phyloP scores from a whole-genome alignment of 2,329 filamentous ascomycete genomes.

The Hypoxylon sp. region DNA sequence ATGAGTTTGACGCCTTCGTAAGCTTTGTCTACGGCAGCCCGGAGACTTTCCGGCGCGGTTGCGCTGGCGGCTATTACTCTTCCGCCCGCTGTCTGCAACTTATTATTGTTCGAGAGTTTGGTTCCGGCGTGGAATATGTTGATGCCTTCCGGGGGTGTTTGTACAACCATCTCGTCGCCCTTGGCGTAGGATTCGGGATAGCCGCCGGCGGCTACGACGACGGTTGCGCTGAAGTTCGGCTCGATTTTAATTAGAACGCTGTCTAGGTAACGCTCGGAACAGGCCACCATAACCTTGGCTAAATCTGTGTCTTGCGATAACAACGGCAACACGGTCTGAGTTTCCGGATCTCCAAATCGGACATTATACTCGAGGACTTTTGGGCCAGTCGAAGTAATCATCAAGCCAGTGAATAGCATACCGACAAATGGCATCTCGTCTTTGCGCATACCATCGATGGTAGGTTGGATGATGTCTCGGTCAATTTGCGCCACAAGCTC shows the following conservation, averaged over 20 bases:
- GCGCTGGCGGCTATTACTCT: slow-evolving; percentile 94
- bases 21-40: slow-evolving; percentile 85
- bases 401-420: slow-evolving; percentile 83
- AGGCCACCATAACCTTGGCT: slow-evolving; percentile 87
- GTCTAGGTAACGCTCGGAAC: slow-evolving; percentile 77
- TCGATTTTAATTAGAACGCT: slow-evolving; percentile 74
- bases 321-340: slow-evolving; percentile 81
- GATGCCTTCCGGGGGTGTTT: slow-evolving; percentile 57
- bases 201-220: slow-evolving; percentile 91
- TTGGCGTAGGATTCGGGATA: slow-evolving; percentile 90
- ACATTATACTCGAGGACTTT: slow-evolving; percentile 84
- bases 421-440: slow-evolving; percentile 80
- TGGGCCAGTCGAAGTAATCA: slow-evolving; percentile 77
- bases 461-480: slow-evolving; percentile 84
- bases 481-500: slow-evolving; percentile 82
- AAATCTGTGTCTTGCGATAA: slow-evolving; percentile 82
- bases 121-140: slow-evolving; percentile 96
- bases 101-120: slow-evolving; percentile 65
- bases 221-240: slow-evolving; percentile 80
- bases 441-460: slow-evolving; percentile 84
- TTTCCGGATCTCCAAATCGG: slow-evolving; percentile 81
- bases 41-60: slow-evolving; percentile 73
- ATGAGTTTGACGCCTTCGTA: slow-evolving; percentile 84
- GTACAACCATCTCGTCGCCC: slow-evolving; percentile 68
- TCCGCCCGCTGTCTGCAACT: slow-evolving; percentile 81